These are phyloP conservation scores for Saprolegnia diclina DNA, from an alignment of 352 stramenopile genomes.

Conservation along the genomic window DNA sequence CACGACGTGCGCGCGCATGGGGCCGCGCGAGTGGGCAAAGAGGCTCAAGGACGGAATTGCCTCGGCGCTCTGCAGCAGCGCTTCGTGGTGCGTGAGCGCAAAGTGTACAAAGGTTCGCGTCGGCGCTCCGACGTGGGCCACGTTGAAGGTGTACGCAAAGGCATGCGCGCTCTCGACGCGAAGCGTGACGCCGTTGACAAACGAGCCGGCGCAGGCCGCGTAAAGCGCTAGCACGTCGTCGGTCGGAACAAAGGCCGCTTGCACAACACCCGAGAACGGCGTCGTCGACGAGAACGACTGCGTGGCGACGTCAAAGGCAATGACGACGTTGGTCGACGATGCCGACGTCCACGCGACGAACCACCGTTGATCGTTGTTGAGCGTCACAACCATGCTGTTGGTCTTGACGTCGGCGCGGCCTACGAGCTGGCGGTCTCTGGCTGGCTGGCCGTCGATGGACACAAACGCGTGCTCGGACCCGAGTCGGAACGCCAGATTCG, in stretches of 20 bases:
- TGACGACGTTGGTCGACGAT: constrained; percentile 27
- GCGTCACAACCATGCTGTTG: constrained; percentile 45
- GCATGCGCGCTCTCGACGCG: constrained; percentile 25
- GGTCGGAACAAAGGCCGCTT: constrained; percentile 54
- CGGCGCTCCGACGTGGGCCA: constrained; percentile 22
- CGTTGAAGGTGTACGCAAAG: constrained; percentile 59
- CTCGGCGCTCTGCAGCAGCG: constrained; percentile 44
- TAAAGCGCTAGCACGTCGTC: constrained; percentile 45
- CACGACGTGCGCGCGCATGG: constrained; percentile 52
- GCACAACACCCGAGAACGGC: constrained; percentile 59
- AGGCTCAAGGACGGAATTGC: constrained; percentile 43
- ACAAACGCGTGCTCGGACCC: constrained; percentile 57
- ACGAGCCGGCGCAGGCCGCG: constrained; percentile 49
- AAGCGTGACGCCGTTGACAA: constrained; percentile 32
- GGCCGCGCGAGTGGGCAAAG: constrained; percentile 67
- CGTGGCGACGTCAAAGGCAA: constrained; percentile 37
- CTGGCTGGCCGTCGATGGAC: constrained; percentile 45
- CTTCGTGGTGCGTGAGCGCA: constrained; percentile 49
- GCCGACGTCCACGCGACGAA: constrained; percentile 55
- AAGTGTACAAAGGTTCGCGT: constrained; percentile 53
- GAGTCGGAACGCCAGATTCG: constrained; percentile 54
- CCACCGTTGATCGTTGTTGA: constrained; percentile 79
- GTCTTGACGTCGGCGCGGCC: constrained; percentile 14
- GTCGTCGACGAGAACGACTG: constrained; percentile 37
- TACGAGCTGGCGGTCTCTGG: constrained; percentile 35